These are phyloP conservation scores for Rhodotorula sp. DNA, from an alignment of 1,284 basidiomycete species.

Conservation along the genomic window DNA sequence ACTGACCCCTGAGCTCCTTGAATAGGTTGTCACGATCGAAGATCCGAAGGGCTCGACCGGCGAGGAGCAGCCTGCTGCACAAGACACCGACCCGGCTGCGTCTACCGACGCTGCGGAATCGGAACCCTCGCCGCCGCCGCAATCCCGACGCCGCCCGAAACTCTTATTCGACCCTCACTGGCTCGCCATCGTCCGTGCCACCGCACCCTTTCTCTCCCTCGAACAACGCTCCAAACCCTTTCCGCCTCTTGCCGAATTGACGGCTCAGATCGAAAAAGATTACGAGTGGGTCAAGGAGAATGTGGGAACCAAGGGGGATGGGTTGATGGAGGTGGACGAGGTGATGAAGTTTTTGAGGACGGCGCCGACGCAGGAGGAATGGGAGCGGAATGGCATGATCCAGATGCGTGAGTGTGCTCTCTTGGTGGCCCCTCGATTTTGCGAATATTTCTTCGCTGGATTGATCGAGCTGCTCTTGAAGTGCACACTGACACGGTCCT, in stretches of 20 bases:
- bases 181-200: conserved; percentile 87
- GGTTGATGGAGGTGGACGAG: conserved; percentile 55
- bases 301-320: conserved; percentile 50
- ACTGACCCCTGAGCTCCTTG: too few relatives aligned
- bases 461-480: conserved; percentile 11
- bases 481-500: not conserved
- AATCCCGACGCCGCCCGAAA: not conserved
- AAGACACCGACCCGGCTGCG: not conserved
- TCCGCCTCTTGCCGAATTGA: conserved; percentile 59
- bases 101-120: not conserved
- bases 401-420: conserved; percentile 17
- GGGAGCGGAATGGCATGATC: conserved; percentile 28
- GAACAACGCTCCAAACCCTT: conserved; percentile 55
- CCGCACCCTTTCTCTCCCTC: conserved; percentile 72
- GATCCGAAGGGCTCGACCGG: not conserved
- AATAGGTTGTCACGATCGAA: not conserved
- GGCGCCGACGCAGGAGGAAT: conserved; percentile 61
- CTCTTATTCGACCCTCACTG: conserved; percentile 75
- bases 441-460: conserved; percentile 14
- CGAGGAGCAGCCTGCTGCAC: not conserved
- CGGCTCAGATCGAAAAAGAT: conserved; percentile 61
- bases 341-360: conserved; percentile 72
- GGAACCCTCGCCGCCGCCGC: conserved; percentile 24
- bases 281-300: conserved; percentile 65
- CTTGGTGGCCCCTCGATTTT: not conserved